Conservation (phyloP, 2,329 filamentous ascomycete species). For the Lecanosticta acicola region DNA sequence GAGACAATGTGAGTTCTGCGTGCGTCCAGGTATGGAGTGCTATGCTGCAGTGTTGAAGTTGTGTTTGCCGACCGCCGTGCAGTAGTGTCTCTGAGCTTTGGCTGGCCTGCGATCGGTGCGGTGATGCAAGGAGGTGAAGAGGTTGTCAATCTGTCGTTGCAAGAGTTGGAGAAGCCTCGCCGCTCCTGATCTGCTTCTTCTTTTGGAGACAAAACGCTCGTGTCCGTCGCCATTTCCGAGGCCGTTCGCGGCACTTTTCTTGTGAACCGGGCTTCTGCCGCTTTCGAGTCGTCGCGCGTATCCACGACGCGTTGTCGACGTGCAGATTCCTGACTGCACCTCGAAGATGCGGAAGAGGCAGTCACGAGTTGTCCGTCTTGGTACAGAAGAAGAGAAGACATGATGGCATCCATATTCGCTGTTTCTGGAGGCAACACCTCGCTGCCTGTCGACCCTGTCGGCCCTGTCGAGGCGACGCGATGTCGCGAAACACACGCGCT, state of each 20-base stretch:
- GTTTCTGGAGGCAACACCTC: neutral
- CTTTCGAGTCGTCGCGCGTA: no score
- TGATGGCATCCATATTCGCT: conserved; percentile 8
- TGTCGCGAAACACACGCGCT: neutral
- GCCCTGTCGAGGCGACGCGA: neutral
- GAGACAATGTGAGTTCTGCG: no score
- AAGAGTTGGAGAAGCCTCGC: neutral
- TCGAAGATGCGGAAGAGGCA: no score
- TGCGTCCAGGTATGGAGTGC: neutral
- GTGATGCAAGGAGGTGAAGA: neutral
- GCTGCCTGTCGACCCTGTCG: neutral
- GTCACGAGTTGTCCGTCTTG: conserved; percentile 14
- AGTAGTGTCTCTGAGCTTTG: neutral
- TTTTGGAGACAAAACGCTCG: no score
- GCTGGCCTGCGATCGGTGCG: neutral
- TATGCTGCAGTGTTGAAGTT: neutral
- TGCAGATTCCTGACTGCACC: no score
- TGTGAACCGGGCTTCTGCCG: no score
- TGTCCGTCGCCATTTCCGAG: no score
- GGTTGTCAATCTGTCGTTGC: no score
- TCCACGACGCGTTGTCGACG: no score
- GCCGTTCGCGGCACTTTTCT: no score
- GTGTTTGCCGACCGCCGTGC: neutral
- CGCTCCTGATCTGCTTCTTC: neutral
- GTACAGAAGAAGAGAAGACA: conserved; percentile 9